Percentiles rank a stretch among this genome's conserved stretches.
Conservation (phyloP, 2,329 filamentous ascomycete species). For the Fusarium temperatum region DNA sequence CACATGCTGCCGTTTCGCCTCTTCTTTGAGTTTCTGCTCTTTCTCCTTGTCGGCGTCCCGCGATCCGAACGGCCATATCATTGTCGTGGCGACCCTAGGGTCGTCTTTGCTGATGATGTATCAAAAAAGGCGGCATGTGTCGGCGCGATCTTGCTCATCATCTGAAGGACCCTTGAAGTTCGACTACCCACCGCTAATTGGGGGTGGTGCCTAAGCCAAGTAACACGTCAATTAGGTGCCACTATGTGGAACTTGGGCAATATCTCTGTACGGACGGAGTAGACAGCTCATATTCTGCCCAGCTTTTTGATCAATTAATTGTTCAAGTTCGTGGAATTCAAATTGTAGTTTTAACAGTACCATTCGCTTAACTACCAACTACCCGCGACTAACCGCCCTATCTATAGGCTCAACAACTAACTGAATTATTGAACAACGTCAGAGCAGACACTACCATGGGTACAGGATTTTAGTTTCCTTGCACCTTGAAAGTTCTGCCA, state of each 20-base stretch:
- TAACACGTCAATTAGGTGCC: background rate
- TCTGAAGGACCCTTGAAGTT: conserved; percentile 25
- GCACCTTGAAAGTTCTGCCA: conserved; percentile 84
- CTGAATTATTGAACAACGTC: conserved; percentile 12
- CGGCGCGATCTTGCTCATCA: conserved; percentile 2
- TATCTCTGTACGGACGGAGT: background rate
- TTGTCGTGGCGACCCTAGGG: conserved; percentile 46
- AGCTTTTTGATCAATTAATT: background rate
- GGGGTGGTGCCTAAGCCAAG: conserved; percentile 40
- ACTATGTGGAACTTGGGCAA: background rate
- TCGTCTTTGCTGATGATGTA: conserved; percentile 33
- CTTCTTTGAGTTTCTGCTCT: conserved; percentile 26
- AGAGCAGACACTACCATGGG: conserved; percentile 12
- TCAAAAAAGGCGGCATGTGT: conserved; percentile 24
- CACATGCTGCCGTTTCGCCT: conserved; percentile 40
- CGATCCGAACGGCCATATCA: conserved; percentile 54
- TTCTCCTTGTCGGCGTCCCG: conserved; percentile 38
- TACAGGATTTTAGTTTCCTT: conserved; percentile 45
- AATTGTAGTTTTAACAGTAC: conserved; percentile 31
- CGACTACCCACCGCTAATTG: conserved; percentile 32
- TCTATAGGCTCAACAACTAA: conserved; percentile 12
- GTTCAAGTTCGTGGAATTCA: conserved; percentile 1
- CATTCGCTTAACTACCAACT: conserved; percentile 39
- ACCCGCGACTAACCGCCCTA: conserved; percentile 1
- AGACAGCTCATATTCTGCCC: background rate